Evolutionary conservation across 1,284 basidiomycete genomes (phyloP).

Genomic region (Taiwanofungus camphoratus): DNA sequence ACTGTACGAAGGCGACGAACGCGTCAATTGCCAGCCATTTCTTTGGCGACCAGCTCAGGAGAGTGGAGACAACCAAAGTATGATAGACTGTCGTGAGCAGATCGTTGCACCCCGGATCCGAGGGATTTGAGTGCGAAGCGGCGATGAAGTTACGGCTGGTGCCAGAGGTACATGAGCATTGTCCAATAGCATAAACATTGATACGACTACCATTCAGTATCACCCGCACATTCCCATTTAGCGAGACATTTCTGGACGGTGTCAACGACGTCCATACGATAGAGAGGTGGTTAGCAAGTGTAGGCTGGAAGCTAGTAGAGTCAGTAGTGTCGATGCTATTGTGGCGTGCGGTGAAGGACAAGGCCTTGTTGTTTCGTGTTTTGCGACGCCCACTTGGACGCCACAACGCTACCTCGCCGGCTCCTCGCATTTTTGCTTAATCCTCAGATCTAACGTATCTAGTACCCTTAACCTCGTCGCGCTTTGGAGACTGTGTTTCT

Average conservation of each 20-base stretch:
- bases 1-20: slow-evolving; percentile 59
- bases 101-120: slow-evolving; percentile 45
- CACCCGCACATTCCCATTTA: slow-evolving; percentile 53
- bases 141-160: slow-evolving; percentile 54
- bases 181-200: neutral
- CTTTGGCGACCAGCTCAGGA: slow-evolving; percentile 49
- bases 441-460: too few relatives aligned
- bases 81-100: slow-evolving; percentile 60
- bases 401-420: too few relatives aligned
- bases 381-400: too few relatives aligned
- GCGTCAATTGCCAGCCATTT: slow-evolving; percentile 38
- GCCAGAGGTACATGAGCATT: slow-evolving; percentile 12
- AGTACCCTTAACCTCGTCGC: too few relatives aligned
- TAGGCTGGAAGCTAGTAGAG: too few relatives aligned
- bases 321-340: too few relatives aligned
- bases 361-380: too few relatives aligned
- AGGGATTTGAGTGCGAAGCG: slow-evolving; percentile 49
- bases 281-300: neutral
- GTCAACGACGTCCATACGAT: slow-evolving; percentile 26
- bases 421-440: too few relatives aligned
- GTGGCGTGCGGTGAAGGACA: too few relatives aligned
- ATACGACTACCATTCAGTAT: slow-evolving; percentile 50
- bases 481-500: too few relatives aligned
- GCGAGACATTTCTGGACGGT: slow-evolving; percentile 23
- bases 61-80: slow-evolving; percentile 52